These are phyloP conservation scores for Amanita molliuscula DNA, from an alignment of 768 basidiomycete genomes.

Conservation along the genomic window DNA sequence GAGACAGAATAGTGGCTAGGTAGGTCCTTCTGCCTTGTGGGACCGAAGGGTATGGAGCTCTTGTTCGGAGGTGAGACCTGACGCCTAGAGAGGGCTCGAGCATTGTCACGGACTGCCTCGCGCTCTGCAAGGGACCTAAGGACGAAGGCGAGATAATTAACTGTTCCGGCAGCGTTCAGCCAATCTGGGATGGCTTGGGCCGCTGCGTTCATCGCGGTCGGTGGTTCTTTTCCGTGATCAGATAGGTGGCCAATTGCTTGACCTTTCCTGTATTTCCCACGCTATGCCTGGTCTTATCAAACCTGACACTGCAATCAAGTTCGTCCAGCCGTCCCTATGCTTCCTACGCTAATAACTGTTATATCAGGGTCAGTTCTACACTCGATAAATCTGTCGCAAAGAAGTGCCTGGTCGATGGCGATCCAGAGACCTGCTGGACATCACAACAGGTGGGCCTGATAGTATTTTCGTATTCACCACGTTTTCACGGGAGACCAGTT, in stretches of 20 bases:
- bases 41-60: constrained; percentile 7
- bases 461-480: not conserved
- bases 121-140: constrained; percentile 24
- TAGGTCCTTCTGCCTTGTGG: constrained; percentile 7
- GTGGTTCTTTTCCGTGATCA: too few species aligned
- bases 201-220: constrained; percentile 3
- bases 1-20: constrained; percentile 45
- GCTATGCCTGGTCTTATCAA: constrained; percentile 23
- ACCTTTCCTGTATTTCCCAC: not conserved
- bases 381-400: constrained; percentile 67
- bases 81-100: constrained; percentile 17
- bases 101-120: constrained; percentile 21
- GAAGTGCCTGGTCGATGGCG: constrained; percentile 59
- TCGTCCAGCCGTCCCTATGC: constrained; percentile 10
- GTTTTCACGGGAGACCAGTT: not conserved
- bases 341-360: constrained; percentile 5
- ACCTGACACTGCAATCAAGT: constrained; percentile 43
- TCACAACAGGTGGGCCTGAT: constrained; percentile 51
- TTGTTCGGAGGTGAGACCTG: constrained; percentile 18
- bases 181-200: constrained; percentile 18
- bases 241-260: not conserved
- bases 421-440: constrained; percentile 77
- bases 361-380: constrained; percentile 65
- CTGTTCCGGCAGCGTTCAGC: constrained; percentile 16
- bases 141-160: constrained; percentile 17